phyloP scores from a whole-genome alignment of 495 filamentous ascomycete species.

The Bacidia gigantensis region DNA sequence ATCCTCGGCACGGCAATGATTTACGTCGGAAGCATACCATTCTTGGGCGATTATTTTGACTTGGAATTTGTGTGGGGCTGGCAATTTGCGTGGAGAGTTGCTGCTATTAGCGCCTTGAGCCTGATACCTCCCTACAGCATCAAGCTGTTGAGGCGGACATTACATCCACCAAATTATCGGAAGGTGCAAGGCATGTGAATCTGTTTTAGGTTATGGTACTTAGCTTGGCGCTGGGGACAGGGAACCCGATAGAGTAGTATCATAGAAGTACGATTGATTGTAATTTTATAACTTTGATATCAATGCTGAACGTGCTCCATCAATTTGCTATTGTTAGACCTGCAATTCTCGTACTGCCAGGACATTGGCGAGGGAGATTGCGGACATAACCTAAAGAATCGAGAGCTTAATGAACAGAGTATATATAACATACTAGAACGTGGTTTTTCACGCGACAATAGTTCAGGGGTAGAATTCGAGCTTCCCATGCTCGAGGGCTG shows the following conservation, averaged over 20 bases:
- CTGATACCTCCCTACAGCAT: constrained; percentile 75
- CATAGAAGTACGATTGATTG: too few relatives aligned
- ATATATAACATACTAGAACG: not conserved
- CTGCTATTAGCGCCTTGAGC: constrained; percentile 61
- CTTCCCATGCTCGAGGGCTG: constrained; percentile 23
- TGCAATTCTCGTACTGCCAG: too few relatives aligned
- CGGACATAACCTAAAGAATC: too few relatives aligned
- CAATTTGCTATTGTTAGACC: too few relatives aligned
- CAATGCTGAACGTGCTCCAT: too few relatives aligned
- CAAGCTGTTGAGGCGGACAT: constrained; percentile 67
- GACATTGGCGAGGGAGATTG: too few relatives aligned
- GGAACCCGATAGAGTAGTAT: too few relatives aligned
- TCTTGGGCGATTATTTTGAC: constrained; percentile 83
- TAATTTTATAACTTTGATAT: too few relatives aligned
- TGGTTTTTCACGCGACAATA: constrained; percentile 10
- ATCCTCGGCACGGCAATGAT: constrained; percentile 67
- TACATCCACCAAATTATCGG: constrained; percentile 86
- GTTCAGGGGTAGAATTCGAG: constrained; percentile 24
- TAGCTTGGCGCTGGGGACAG: constrained; percentile 2
- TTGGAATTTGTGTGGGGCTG: constrained; percentile 62
- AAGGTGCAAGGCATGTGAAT: constrained; percentile 64
- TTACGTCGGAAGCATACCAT: constrained; percentile 74
- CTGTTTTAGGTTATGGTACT: not conserved
- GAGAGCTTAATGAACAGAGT: too few relatives aligned
- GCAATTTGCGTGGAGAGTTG: constrained; percentile 81